Percentiles rank a stretch among this genome's conserved stretches.
Conservation (phyloP, 768 basidiomycete genomes). For the Xerocomellus amylosporus region DNA sequence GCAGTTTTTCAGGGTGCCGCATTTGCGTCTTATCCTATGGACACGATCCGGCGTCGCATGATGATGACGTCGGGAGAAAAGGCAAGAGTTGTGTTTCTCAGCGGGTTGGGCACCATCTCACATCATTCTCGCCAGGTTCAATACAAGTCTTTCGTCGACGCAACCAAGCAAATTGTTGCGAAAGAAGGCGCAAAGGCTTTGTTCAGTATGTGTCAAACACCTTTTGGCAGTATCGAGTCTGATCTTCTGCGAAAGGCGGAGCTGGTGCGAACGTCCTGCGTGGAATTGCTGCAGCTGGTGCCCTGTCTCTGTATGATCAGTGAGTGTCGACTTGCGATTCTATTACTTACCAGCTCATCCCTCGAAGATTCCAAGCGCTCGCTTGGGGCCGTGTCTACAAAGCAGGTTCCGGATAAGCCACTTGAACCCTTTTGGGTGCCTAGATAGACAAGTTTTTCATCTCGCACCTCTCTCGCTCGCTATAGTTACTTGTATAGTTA, state of each 20-base stretch:
- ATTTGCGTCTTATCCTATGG: conserved; percentile 41
- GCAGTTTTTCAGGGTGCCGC: conserved; percentile 31
- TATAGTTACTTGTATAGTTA: not conserved
- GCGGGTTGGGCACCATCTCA: not conserved
- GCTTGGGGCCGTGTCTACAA: conserved; percentile 58
- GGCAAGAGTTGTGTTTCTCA: conserved; percentile 4
- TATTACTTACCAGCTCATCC: not conserved
- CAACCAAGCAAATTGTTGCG: conserved; percentile 38
- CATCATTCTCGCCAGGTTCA: conserved; percentile 22
- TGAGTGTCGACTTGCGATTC: conserved; percentile 11
- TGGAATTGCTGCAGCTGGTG: conserved; percentile 50
- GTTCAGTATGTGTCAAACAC: conserved; percentile 32
- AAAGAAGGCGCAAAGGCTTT: conserved; percentile 39
- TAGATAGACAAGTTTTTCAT: not conserved
- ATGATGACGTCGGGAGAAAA: conserved; percentile 46
- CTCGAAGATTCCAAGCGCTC: conserved; percentile 44
- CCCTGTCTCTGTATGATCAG: conserved; percentile 64
- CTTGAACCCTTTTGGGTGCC: not conserved
- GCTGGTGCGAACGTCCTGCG: conserved; percentile 57
- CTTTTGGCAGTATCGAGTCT: not conserved
- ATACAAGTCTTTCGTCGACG: conserved; percentile 42
- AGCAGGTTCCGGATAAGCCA: conserved; percentile 34
- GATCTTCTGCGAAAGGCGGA: conserved; percentile 43
- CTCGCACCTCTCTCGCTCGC: not conserved
- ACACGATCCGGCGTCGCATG: conserved; percentile 46